Conservation (phyloP, 2,329 filamentous ascomycete genomes). For the Fusarium anthophilum region DNA sequence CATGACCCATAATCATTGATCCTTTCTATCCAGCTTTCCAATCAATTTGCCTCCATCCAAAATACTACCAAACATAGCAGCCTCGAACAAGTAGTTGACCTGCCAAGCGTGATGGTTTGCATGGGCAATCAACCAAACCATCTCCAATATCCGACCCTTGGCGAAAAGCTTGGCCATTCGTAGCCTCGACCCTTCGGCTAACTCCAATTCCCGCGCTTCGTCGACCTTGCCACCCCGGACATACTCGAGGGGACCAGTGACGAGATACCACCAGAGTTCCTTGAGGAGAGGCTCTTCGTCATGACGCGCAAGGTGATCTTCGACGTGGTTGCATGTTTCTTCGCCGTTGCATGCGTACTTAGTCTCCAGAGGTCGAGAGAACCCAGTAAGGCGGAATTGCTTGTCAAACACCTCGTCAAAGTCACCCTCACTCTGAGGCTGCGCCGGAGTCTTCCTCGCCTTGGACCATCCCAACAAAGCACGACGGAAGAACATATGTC, state of each 20-base stretch:
- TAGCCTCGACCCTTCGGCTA: conserved; percentile 30
- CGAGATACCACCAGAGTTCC: conserved; percentile 33
- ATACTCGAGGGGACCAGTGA: conserved; percentile 26
- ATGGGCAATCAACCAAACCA: conserved; percentile 40
- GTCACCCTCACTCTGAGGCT: conserved; percentile 41
- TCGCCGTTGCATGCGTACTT: conserved; percentile 26
- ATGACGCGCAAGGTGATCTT: conserved; percentile 2
- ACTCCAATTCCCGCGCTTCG: conserved; percentile 9
- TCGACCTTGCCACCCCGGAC: conserved; percentile 24
- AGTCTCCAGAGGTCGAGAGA: conserved; percentile 32
- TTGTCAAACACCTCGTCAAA: conserved; percentile 46
- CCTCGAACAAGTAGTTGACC: conserved; percentile 45
- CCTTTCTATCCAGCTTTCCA: conserved; percentile 44
- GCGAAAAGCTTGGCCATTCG: conserved; percentile 39
- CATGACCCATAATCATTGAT: not conserved
- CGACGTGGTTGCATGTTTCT: conserved; percentile 31
- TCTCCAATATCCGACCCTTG: conserved; percentile 27
- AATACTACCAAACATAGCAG: conserved; percentile 48
- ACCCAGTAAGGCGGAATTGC: conserved; percentile 41
- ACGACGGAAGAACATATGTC: conserved; percentile 46
- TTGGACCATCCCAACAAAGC: conserved; percentile 44
- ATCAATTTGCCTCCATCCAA: conserved; percentile 42
- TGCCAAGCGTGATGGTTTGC: conserved; percentile 44
- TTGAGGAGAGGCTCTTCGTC: conserved; percentile 21
- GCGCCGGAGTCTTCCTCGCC: conserved; percentile 40